Base-by-base conservation (phyloP, 2,329 filamentous ascomycete genomes). In the Ophiostoma piceae region DNA sequence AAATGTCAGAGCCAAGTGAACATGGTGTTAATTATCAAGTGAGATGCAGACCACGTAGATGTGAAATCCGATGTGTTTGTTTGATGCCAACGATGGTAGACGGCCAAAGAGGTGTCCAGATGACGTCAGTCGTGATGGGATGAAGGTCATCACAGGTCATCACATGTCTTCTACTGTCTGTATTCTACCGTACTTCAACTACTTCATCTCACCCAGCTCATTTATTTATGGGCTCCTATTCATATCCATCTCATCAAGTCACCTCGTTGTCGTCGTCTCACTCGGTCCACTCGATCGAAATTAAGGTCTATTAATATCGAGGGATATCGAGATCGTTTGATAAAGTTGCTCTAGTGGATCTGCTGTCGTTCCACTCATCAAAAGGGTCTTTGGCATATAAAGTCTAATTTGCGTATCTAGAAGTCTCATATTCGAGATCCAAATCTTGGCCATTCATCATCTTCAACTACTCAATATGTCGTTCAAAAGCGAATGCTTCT, bases 221-320 rank as follows among this genome's bases (percentile, higher is more conserved):
- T 51, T n/a, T 12, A 54, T n/a, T 54, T 19, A 54, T 54, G 26
- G 26, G 26, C 26, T 29, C 26, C 51, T 57, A 57, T 57, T n/a
- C 43, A 47, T n/a, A 47, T n/a, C 43, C 16, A 62, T 32, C 22
- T 32, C 11, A 62, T 62, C 26, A 3, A 19, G 14, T 19, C 57
- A 32, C 26, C 26, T 29, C 57, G 14, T 14, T 12, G 26, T 32
- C 16, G 26, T 35, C 14, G 26, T 12, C 57, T 12, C 11, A 26
- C 11, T 2, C 57, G 26, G 14, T 62, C 26, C 57, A 19, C 60
- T 37, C 32, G 26, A 64, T 64, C 60, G 16, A 64, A 37, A 62
- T 62, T 62, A 29, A 11, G 7, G 19, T 62, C 57, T 62, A 62
- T 35, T 35, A 62, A 32, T 62, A 62, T 62, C 57, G 29, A 35